Evolutionary conservation across 192 early-diverging fungal genomes (phyloP).

Genomic region (Podochytrium sp.): DNA sequence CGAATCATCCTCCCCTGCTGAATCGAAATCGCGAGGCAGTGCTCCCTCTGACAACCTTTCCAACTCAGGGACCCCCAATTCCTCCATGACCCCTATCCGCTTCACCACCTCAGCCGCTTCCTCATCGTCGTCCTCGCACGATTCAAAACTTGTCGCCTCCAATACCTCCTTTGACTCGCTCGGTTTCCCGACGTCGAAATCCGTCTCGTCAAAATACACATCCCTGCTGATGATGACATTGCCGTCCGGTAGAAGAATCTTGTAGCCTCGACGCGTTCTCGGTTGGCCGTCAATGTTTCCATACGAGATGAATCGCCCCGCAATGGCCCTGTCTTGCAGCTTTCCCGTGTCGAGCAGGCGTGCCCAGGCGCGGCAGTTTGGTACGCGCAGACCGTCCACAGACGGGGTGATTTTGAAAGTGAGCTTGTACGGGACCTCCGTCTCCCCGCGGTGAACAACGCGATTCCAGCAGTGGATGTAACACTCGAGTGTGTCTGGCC

Average conservation of each 20-base stretch:
- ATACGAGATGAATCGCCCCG: conserved; percentile 13
- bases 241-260: not conserved
- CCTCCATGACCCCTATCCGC: no score
- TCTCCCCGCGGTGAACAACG: no score
- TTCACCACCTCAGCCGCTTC: not conserved
- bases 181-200: not conserved
- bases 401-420: not conserved
- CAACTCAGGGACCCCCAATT: not conserved
- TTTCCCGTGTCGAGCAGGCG: not conserved
- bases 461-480: conserved; percentile 1
- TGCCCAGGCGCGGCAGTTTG: not conserved
- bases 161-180: not conserved
- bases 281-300: not conserved
- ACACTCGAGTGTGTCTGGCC: not conserved
- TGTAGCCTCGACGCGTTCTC: not conserved
- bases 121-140: not conserved
- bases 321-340: not conserved
- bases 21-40: not conserved
- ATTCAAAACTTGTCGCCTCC: not conserved
- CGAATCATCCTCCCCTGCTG: not conserved
- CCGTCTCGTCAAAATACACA: conserved; percentile 3
- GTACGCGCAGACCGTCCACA: not conserved
- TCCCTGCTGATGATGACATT: conserved; percentile 3
- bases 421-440: not conserved
- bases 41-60: not conserved